Evolutionary conservation across 1,284 basidiomycete species (phyloP), one percentile per base, ranked within the genome.

Genomic region (Hemileia vastatrix): DNA sequence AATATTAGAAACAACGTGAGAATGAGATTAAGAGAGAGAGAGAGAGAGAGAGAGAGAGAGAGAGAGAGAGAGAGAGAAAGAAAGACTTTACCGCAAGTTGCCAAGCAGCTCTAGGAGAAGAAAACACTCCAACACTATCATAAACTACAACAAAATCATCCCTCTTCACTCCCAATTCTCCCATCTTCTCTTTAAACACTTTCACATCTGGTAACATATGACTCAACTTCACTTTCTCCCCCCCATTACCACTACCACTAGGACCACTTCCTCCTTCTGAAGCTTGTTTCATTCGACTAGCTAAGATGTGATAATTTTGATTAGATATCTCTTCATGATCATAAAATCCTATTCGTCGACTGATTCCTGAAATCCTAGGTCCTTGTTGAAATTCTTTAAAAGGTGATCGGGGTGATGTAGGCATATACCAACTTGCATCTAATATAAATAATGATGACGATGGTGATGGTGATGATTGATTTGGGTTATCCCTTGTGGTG

Each of bases 91-190:
- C 6, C 6, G 21, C 19, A 33, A 48, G 24, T 24, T 89, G 96
- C 80, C 87, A 96, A 23, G 91, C 81, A 2, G 88, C 89, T 64
- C 93, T 83, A 54, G 93, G 91, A 23, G 89, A 83, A 1, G 88
- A 91, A 79, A 96, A 94, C 23, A 95, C 79, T 6, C 90, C 90
- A 61, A 85, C 81, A 1, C 85, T 81, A 74, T 95, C 93, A 75
- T 96, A 97, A 57, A 52, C 65, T 55, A 59, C 56, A n/a, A 64
- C 27, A 50, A 24, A 65, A 61, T 63, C 58, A 43, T 43, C 21
- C 13, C 49, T 19, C 11, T 50, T 23, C 6, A 61, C 11, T 19
- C 51, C 58, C 21, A 61, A 32, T 19, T 45, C 15, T 33, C 54
- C 36, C 51, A 61, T 45, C 3, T 36, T 23, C 6, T n/a, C 33